Base-by-base conservation (phyloP, 2,329 filamentous ascomycete species). In the Chaetomiaceae sp. region DNA sequence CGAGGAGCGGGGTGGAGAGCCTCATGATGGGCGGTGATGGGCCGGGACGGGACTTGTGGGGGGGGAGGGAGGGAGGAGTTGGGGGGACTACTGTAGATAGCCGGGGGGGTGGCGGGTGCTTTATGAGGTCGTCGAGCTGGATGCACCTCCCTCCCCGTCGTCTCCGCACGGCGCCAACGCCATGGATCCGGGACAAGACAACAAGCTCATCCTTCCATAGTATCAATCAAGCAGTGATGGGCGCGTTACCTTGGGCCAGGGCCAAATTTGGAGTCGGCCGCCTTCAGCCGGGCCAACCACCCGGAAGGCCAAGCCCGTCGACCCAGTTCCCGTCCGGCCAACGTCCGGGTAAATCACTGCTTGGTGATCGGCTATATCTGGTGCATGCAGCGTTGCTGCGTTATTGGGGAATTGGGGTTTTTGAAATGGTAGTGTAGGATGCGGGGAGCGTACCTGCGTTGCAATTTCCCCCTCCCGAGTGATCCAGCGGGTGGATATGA, bases 21-120 rank as follows among this genome's bases (percentile, higher is more conserved):
- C 52, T 48, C 58, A 60, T 60, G 14, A 29, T 54, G 52, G 50
- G 14, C 10, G 14, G 29, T n/a, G n/a, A n/a, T n/a, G n/a, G n/a
- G n/a, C n/a, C 5, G 38, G 30, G 13, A n/a, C n/a, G 25, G 30
- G n/a, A 20, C 8, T 23, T 37, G 38, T 21, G 51, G 29, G 1
- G 14, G 14, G 14, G 25, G n/a, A n/a, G 16, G 13, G 27, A 13
- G 14, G 34, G 30, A 20, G 10, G 16, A 11, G 13, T 11, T 30
- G 40, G 32, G 33, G 8, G 30, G n/a, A n/a, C n/a, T n/a, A n/a
- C n/a, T n/a, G n/a, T n/a, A n/a, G n/a, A n/a, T n/a, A n/a, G n/a
- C n/a, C n/a, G n/a, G n/a, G n/a, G n/a, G n/a, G n/a, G n/a, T n/a
- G n/a, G n/a, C n/a, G n/a, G n/a, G n/a, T n/a, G n/a, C n/a, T 27